phyloP scores from a whole-genome alignment of 805 yeast genomes.

The Blastobotrys robertii region DNA sequence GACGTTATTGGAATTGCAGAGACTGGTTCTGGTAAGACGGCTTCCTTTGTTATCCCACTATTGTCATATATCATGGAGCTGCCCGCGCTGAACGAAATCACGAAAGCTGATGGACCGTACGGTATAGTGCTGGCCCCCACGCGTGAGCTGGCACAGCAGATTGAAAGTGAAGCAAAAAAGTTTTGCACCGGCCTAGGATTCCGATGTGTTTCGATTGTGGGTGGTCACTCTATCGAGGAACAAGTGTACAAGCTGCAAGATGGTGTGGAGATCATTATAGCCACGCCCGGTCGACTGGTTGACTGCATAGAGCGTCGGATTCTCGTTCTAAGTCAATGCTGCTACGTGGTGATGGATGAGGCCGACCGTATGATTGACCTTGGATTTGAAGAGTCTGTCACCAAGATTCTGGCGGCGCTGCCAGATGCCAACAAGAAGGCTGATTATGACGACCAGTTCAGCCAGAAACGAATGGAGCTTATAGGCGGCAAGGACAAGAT shows the following conservation, averaged over 20 bases:
- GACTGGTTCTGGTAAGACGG: conserved; percentile 94
- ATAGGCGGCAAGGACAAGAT: conserved; percentile 10
- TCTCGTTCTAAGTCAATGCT: conserved; percentile 49
- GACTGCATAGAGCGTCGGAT: conserved; percentile 70
- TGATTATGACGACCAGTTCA: conserved; percentile 17
- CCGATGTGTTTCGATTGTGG: conserved; percentile 57
- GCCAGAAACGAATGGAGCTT: conserved; percentile 10
- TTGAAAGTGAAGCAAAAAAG: conserved; percentile 52
- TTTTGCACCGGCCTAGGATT: conserved; percentile 33
- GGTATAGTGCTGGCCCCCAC: conserved; percentile 83
- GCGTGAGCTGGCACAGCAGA: conserved; percentile 87
- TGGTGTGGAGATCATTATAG: conserved; percentile 75
- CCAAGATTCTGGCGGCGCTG: conserved; percentile 45
- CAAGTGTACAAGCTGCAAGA: conserved; percentile 48
- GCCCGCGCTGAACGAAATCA: conserved; percentile 37
- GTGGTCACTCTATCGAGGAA: conserved; percentile 80
- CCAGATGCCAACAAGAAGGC: conserved; percentile 39
- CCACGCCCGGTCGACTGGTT: conserved; percentile 87
- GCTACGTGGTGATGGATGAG: conserved; percentile 75
- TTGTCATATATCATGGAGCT: conserved; percentile 42
- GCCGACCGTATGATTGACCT: conserved; percentile 94
- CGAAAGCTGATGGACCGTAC: conserved; percentile 54
- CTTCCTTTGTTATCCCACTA: conserved; percentile 71
- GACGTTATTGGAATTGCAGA: conserved; percentile 89
- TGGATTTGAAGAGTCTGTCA: conserved; percentile 82